These are phyloP conservation scores for Erigeron canadensis DNA, from an alignment of 129 eudicot genomes.

Conservation along the genomic window DNA sequence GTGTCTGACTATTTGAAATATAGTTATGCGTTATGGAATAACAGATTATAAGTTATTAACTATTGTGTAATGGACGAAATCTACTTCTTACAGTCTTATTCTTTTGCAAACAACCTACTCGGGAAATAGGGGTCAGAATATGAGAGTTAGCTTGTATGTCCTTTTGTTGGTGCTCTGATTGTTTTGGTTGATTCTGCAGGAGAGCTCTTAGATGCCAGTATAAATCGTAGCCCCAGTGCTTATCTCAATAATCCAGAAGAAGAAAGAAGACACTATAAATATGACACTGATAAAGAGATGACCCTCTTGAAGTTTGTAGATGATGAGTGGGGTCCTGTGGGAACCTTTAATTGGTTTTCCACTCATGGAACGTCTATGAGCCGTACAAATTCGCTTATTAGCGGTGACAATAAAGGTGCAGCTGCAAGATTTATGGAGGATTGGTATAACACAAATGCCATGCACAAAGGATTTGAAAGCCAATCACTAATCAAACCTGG, in stretches of 20 bases:
- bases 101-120: neutral
- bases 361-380: slow-evolving; percentile 99
- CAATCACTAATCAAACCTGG: slow-evolving; percentile 27
- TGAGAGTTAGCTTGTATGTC: neutral
- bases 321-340: slow-evolving; percentile 90
- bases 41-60: too few species aligned
- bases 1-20: too few species aligned
- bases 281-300: slow-evolving; percentile 92
- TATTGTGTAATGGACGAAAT: neutral
- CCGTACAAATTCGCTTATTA: slow-evolving; percentile 84
- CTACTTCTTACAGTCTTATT: neutral
- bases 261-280: slow-evolving; percentile 73
- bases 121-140: too few species aligned
- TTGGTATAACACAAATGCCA: slow-evolving; percentile 51
- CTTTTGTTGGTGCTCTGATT: neutral
- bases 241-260: slow-evolving; percentile 77
- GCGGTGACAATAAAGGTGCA: slow-evolving; percentile 98
- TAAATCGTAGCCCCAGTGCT: slow-evolving; percentile 96
- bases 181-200: slow-evolving; percentile 44
- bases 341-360: slow-evolving; percentile 98
- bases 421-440: slow-evolving; percentile 99
- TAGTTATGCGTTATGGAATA: too few species aligned
- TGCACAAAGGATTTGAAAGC: slow-evolving; percentile 32
- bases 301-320: slow-evolving; percentile 86
- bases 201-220: slow-evolving; percentile 81